phyloP scores from a whole-genome alignment of 148 eudicot species.

The Camellia sinensis region DNA sequence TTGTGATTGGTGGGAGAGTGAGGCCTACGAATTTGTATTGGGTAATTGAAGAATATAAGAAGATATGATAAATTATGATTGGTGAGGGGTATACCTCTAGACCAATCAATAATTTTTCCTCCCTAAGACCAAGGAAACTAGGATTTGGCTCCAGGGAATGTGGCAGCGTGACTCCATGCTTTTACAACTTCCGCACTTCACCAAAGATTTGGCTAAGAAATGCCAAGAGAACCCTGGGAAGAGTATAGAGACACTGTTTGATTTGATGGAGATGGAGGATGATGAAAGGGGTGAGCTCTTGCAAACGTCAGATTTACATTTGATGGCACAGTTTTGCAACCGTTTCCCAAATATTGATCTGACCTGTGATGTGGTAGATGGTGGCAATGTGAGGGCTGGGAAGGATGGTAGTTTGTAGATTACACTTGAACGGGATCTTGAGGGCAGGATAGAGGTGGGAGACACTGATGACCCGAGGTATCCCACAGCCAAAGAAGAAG shows the following conservation, averaged over 20 bases:
- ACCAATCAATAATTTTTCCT: constrained; percentile 55
- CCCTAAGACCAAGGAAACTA: constrained; percentile 67
- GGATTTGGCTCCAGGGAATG: constrained; percentile 80
- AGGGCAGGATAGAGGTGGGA: constrained; percentile 62
- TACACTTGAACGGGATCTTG: constrained; percentile 66
- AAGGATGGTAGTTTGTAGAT: constrained; percentile 50
- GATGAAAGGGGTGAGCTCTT: constrained; percentile 60
- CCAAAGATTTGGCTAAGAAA: constrained; percentile 63
- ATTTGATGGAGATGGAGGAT: constrained; percentile 80
- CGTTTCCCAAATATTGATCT: constrained; percentile 80
- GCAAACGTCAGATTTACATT: constrained; percentile 60
- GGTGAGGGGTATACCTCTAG: too few relatives aligned
- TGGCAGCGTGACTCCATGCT: constrained; percentile 96
- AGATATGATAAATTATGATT: too few relatives aligned
- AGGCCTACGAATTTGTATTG: too few relatives aligned
- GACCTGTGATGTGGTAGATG: constrained; percentile 47
- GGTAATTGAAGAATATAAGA: too few relatives aligned
- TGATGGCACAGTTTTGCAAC: constrained; percentile 66
- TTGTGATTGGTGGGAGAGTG: too few relatives aligned
- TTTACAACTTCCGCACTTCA: constrained; percentile 78
- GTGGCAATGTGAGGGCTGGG: constrained; percentile 45
- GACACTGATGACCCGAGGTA: constrained; percentile 67
- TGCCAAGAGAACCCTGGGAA: constrained; percentile 78
- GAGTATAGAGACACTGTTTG: constrained; percentile 64
- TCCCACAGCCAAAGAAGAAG: constrained; percentile 73